phyloP scores from a whole-genome alignment of 805 yeast species.

The Yueomyces sp. region DNA sequence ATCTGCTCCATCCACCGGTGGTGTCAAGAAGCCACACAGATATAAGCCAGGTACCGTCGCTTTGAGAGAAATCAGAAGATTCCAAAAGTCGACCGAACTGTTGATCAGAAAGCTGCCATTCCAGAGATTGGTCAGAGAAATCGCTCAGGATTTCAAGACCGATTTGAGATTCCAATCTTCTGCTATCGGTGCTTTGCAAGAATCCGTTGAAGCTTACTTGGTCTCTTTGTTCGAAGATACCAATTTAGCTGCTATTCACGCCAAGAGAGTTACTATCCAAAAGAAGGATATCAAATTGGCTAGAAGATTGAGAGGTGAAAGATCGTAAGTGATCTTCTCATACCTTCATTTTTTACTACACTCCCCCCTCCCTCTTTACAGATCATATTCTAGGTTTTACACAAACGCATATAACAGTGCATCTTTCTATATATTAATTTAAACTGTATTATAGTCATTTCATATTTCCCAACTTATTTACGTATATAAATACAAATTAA shows the following conservation, averaged over 20 bases:
- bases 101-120: constrained; percentile 93
- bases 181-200: constrained; percentile 96
- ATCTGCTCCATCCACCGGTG: constrained; percentile 84
- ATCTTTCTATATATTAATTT: no score
- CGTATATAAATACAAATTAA: neutral
- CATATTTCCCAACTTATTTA: neutral
- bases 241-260: constrained; percentile 96
- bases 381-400: neutral
- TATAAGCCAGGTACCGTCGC: constrained; percentile 97
- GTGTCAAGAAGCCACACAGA: constrained; percentile 92
- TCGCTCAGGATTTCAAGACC: constrained; percentile 87
- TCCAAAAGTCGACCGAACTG: constrained; percentile 91
- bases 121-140: constrained; percentile 93
- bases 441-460: neutral
- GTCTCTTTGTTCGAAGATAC: constrained; percentile 96
- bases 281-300: constrained; percentile 97
- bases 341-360: no score
- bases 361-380: neutral
- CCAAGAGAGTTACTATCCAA: constrained; percentile 97
- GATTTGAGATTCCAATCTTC: constrained; percentile 94
- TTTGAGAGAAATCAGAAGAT: constrained; percentile 92
- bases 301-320: constrained; percentile 95
- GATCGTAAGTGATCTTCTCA: constrained; percentile 37
- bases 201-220: constrained; percentile 96
- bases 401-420: neutral